Conservation (phyloP, 2,329 filamentous ascomycete genomes). For the Nothophoma quercina region DNA sequence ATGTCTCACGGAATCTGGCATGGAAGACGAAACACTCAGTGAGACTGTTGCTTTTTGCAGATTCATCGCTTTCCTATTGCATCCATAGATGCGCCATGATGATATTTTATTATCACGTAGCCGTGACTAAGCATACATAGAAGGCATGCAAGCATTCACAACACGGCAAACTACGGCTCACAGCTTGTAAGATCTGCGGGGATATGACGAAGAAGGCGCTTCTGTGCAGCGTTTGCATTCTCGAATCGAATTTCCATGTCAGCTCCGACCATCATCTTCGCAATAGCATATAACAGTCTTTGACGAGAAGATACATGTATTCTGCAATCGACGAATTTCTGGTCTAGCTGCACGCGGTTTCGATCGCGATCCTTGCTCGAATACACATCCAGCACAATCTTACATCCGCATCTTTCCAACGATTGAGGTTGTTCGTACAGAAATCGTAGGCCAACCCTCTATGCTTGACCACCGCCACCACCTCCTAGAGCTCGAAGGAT, state of each 20-base stretch:
- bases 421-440: background rate
- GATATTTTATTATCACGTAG: background rate
- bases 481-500: conserved; percentile 41
- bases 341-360: conserved; percentile 1
- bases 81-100: background rate
- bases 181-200: background rate
- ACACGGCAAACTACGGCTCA: background rate
- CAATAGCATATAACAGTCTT: background rate
- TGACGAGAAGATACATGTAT: background rate
- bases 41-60: background rate
- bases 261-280: background rate
- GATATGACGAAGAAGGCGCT: conserved; percentile 3
- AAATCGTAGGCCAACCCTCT: background rate
- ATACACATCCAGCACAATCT: conserved; percentile 8
- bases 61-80: background rate
- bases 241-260: background rate
- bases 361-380: background rate
- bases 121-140: conserved; percentile 3
- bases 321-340: background rate
- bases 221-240: background rate
- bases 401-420: conserved; percentile 11
- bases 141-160: background rate
- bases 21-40: background rate
- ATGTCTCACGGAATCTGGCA: background rate
- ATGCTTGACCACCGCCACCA: conserved; percentile 20